Base-by-base conservation (phyloP, 345 rosid species). In the Populus alba region DNA sequence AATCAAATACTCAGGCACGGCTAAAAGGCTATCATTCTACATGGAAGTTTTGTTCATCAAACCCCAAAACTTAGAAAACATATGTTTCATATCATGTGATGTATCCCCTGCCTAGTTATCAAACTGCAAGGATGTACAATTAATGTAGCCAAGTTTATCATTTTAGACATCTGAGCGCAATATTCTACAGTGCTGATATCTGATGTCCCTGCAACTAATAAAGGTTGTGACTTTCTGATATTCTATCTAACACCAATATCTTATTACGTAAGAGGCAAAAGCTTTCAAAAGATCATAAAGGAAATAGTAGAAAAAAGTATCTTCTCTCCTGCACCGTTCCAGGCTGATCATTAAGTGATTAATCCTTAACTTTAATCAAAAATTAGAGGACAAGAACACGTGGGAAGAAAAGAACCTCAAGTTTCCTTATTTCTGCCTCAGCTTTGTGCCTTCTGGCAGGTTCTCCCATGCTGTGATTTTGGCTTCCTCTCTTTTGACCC, bases 381-480 rank as follows among this genome's bases (percentile, higher is more conserved):
- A 75, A 51, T 29, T 51, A 23, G 66, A 69, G 25, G 69, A 23
- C 66, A 63, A 76, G n/a, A 74, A 72, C 37, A 72, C 18, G 72
- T 4, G 37, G 79, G 69, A 79, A 79, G 76, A 79, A 59, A 75
- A 47, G 55, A 84, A 95, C 98, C 98, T 96, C 98, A 70, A 96
- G 97, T 83, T 96, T 96, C 78, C 95, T 82, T 66, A 96, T 91
- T 78, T 91, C 89, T 79, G 98, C 95, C 87, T 96, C 99, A 7
- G 99, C 99, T 82, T 96, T 93, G n/a, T 20, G 99, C 99, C 86
- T 89, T 96, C 92, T 96, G n/a, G 99, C 82, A 96, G 89, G 80
- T 93, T 96, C 87, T 96, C 97, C 99, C 99, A 96, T 17, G 97
- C 97, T 25, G 79, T 88, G 74, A 96, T 92, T 86, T 92, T 91